Base-by-base conservation (phyloP, 805 yeast genomes). In the Candida odintsovae region DNA sequence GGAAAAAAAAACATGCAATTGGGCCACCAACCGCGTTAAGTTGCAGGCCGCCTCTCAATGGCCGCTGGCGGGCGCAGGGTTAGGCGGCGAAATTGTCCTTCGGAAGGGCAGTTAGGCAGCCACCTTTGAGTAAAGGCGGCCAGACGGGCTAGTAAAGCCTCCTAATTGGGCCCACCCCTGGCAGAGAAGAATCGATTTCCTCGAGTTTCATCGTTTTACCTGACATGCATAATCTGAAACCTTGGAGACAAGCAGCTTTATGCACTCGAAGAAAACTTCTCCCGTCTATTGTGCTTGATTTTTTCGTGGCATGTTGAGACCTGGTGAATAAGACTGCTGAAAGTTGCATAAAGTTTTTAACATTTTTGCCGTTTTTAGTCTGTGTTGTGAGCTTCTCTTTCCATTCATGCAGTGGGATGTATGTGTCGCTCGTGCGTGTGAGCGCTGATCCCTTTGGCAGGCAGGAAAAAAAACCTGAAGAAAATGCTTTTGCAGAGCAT, bases 221-320 rank as follows among this genome's bases (percentile, higher is more conserved):
- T 7, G 10, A 6, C 22, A 22, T 38, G 44, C 50, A 47, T 38
- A 31, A 25, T 43, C 42, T 47, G 50, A 47, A 47, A 47, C 44
- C 46, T 35, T 13, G 25, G 35, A 39, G 35, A 41, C 42, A 38
- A 16, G 43, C 39, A 46, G 23, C 29, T 26, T 43, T 33, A 33
- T 33, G 36, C 20, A 8, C 16, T 9, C 5, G 36, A 33, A 18
- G 20, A 18, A 33, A 33, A 33, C 18, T 4, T 33, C 9, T 3
- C n/a, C 13, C n/a, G n/a, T n/a, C n/a, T n/a, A n/a, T n/a, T n/a
- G n/a, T n/a, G n/a, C n/a, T 28, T n/a, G 31, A 8, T 8, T 11
- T 28, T 13, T 15, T 28, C 13, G 11, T 28, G 31, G 13, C 31
- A 28, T 28, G 31, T 28, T 28, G 31, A 28, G 31, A 13, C n/a